A percentile compares a stretch with the other conserved stretches of the same genome.
Evolutionary conservation across 2,329 filamentous ascomycete genomes (phyloP).

Genomic region (Penicillium expansum): DNA sequence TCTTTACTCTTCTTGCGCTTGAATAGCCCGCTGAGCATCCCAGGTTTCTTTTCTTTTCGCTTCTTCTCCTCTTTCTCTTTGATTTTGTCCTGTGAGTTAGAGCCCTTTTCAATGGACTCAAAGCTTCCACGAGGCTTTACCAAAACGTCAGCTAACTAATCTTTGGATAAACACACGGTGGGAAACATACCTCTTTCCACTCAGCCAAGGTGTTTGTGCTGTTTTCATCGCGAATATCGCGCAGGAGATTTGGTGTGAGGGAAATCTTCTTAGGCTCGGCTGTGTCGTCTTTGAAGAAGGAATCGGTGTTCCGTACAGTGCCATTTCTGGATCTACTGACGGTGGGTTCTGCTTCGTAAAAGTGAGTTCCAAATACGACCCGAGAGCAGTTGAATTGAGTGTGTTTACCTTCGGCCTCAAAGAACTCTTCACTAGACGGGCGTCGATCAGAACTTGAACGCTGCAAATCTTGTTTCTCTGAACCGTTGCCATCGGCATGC

Average conservation of each 20-base stretch:
- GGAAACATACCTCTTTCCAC: constrained; percentile 38
- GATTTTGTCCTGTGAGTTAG: constrained; percentile 58
- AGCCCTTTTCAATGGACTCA: constrained; percentile 71
- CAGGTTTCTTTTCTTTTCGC: constrained; percentile 68
- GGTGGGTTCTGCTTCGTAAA: constrained; percentile 26
- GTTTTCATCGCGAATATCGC: constrained; percentile 58
- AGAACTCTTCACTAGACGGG: constrained; percentile 65
- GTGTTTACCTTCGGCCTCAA: constrained; percentile 47
- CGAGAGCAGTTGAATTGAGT: not conserved
- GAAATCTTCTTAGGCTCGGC: constrained; percentile 97
- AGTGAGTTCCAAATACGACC: constrained; percentile 15
- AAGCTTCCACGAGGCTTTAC: constrained; percentile 63
- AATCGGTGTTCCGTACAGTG: constrained; percentile 86
- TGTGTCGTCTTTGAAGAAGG: constrained; percentile 95
- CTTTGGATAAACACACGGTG: not conserved
- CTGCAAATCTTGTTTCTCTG: constrained; percentile 27
- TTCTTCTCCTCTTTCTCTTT: constrained; percentile 79
- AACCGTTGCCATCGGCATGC: constrained; percentile 20
- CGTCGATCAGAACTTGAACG: constrained; percentile 37
- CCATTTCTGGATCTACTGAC: constrained; percentile 70
- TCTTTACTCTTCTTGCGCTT: constrained; percentile 60
- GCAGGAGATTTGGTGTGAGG: constrained; percentile 84
- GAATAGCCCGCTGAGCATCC: constrained; percentile 69
- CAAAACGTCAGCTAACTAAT: constrained; percentile 8
- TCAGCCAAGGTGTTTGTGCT: constrained; percentile 27